Evolutionary conservation across 2,329 filamentous ascomycete species (phyloP).

Genomic region (Mycosphaerella sp.): DNA sequence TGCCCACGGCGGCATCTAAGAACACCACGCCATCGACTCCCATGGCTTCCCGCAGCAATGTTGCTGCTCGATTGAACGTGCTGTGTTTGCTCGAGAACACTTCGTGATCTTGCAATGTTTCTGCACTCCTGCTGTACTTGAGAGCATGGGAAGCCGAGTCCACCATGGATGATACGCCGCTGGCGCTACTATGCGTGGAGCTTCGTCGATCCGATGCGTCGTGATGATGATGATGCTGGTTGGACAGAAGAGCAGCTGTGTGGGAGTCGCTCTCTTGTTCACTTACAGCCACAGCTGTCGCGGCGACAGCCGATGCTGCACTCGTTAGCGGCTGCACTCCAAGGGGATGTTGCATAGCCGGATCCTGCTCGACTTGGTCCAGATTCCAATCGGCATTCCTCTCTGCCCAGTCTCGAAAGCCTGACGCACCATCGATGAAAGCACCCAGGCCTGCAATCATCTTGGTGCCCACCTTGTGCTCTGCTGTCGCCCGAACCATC

Average conservation of each 20-base stretch:
- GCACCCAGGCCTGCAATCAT: slow-evolving; percentile 47
- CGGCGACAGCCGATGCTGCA: slow-evolving; percentile 14
- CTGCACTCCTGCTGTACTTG: slow-evolving; percentile 10
- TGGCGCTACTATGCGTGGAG: slow-evolving; percentile 5
- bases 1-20: slow-evolving; percentile 33
- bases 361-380: slow-evolving; percentile 15
- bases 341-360: slow-evolving; percentile 15
- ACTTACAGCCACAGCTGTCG: slow-evolving; percentile 15
- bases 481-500: slow-evolving; percentile 23
- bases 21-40: slow-evolving; percentile 45
- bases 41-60: slow-evolving; percentile 45
- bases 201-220: slow-evolving; percentile 1
- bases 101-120: slow-evolving; percentile 14
- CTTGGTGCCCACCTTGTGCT: slow-evolving; percentile 47
- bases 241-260: neutral
- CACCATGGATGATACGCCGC: slow-evolving; percentile 2
- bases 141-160: slow-evolving; percentile 3
- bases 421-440: slow-evolving; percentile 22
- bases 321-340: slow-evolving; percentile 16
- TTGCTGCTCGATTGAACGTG: slow-evolving; percentile 45
- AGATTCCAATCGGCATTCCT: slow-evolving; percentile 18
- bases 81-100: slow-evolving; percentile 11
- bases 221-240: neutral
- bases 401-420: slow-evolving; percentile 19
- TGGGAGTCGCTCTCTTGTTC: slow-evolving; percentile 15